These are phyloP conservation scores for Eucalyptus pumila DNA, from an alignment of 345 rosid genomes.

Conservation along the genomic window DNA sequence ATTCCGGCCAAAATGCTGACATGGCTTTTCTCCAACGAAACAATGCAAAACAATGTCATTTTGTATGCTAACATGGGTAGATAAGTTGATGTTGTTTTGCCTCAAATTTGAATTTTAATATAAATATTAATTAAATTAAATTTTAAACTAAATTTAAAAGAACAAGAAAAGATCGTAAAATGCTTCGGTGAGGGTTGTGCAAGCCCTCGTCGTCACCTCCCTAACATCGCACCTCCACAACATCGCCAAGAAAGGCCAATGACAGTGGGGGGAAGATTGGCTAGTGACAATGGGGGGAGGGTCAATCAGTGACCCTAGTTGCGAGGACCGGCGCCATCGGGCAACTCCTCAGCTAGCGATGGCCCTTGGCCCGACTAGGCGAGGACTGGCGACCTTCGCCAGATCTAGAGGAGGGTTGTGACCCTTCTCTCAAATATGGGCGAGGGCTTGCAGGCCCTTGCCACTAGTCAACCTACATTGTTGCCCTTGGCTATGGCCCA, in stretches of 20 bases:
- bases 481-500: rapidly evolving
- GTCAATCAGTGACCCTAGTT: rapidly evolving
- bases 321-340: rapidly evolving
- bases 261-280: rapidly evolving
- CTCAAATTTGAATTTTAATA: not conserved
- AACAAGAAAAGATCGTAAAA: no score
- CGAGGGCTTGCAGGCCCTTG: no score
- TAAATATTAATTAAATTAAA: no score
- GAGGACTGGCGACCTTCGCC: no score
- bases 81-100: rapidly evolving
- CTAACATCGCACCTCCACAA: rapidly evolving
- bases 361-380: no score
- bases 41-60: rapidly evolving
- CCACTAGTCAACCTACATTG: rapidly evolving
- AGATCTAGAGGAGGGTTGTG: rapidly evolving
- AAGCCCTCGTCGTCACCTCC: rapidly evolving
- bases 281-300: no score
- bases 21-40: no score
- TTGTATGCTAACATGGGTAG: rapidly evolving
- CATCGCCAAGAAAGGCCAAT: rapidly evolving
- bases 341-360: rapidly evolving
- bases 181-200: rapidly evolving
- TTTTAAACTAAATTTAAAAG: no score
- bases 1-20: rapidly evolving
- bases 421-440: no score